A percentile compares a stretch with the other conserved stretches of the same genome.
Conservation (phyloP, 768 basidiomycete genomes). For the Mycena alexandri region DNA sequence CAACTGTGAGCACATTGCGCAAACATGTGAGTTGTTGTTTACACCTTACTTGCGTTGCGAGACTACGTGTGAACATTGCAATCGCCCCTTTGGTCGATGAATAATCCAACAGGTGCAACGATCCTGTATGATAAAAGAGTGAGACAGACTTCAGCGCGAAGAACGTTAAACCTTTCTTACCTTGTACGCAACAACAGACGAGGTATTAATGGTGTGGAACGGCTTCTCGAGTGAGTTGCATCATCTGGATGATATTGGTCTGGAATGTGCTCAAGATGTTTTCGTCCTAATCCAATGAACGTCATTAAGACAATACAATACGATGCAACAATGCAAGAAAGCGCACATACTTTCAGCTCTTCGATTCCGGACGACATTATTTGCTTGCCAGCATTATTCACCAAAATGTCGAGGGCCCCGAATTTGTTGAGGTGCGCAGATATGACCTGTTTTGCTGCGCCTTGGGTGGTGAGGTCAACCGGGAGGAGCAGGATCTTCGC, state of each 20-base stretch:
- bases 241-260: slow-evolving; percentile 71
- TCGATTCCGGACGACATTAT: slow-evolving; percentile 33
- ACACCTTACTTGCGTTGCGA: slow-evolving; percentile 56
- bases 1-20: no score
- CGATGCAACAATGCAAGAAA: no score
- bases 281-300: slow-evolving; percentile 53
- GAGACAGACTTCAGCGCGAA: neutral
- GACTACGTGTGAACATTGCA: slow-evolving; percentile 66
- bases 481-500: slow-evolving; percentile 51
- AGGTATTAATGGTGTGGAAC: slow-evolving; percentile 73
- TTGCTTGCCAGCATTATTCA: slow-evolving; percentile 72
- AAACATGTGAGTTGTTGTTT: no score
- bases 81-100: slow-evolving; percentile 73
- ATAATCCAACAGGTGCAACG: slow-evolving; percentile 56
- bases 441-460: slow-evolving; percentile 58
- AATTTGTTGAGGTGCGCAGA: slow-evolving; percentile 61
- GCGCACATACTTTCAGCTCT: slow-evolving; percentile 14
- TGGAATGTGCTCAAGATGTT: slow-evolving; percentile 68
- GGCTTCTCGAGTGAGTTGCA: slow-evolving; percentile 67
- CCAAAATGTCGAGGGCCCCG: slow-evolving; percentile 64
- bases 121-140: slow-evolving; percentile 29
- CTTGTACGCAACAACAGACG: slow-evolving; percentile 68
- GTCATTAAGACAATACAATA: slow-evolving; percentile 47
- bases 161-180: slow-evolving; percentile 35
- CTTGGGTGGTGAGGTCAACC: slow-evolving; percentile 58